Conservation (phyloP, 306 rosid genomes). For the Medicago lupulina region DNA sequence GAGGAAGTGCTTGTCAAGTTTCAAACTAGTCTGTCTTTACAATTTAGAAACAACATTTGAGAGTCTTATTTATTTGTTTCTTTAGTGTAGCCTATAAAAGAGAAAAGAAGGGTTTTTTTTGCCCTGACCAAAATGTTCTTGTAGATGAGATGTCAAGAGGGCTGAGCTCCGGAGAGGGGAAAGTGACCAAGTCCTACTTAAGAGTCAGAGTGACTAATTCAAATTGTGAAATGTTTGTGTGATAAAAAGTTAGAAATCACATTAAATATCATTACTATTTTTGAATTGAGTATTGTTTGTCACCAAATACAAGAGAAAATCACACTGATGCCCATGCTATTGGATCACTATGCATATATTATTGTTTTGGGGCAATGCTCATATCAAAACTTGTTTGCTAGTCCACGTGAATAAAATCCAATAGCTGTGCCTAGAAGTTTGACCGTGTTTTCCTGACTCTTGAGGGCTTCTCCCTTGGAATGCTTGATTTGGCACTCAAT, state of each 20-base stretch:
- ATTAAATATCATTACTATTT: neutral
- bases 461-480: conserved; percentile 23
- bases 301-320: neutral
- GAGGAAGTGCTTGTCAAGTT: neutral
- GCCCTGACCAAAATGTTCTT: neutral
- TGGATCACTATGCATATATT: conserved; percentile 21
- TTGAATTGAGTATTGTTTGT: neutral
- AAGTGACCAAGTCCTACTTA: conserved; percentile 5
- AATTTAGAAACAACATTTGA: neutral
- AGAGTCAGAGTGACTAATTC: neutral
- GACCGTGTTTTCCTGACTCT: conserved; percentile 1
- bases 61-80: neutral
- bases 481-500: conserved; percentile 25
- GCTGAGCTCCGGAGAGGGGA: neutral
- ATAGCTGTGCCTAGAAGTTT: conserved; percentile 12
- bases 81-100: neutral
- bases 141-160: neutral
- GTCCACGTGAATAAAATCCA: conserved; percentile 10
- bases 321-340: neutral
- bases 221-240: conserved; percentile 2
- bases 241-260: neutral
- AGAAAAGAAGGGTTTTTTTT: neutral
- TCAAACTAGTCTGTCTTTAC: neutral
- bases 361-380: conserved; percentile 27
- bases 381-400: conserved; percentile 9